Base-by-base conservation (phyloP, 2,329 filamentous ascomycete species). In the Colletotrichum spaethianum region DNA sequence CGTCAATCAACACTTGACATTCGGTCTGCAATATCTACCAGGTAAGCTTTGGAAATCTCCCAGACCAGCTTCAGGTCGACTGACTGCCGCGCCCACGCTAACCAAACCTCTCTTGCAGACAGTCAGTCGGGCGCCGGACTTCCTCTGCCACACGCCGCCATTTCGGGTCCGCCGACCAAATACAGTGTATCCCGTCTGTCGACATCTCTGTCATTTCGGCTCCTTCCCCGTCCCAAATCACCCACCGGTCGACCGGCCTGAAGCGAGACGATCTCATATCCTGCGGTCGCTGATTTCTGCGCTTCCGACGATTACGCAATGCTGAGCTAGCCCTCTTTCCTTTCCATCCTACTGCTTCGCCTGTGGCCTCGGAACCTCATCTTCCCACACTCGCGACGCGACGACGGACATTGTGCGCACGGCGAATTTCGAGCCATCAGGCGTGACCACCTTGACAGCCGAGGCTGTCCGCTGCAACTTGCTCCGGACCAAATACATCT, bases 291-390 rank as follows among this genome's bases (percentile, higher is more conserved):
- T 63, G 9, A 18, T 64, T 71, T 18, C 36, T 23, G 33, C 11
- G 36, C 52, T 55, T 60, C 44, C 23, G 36, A 57, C 38, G 38
- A 60, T 64, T 60, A 55, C 70, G 70, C 65, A 72, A 72, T 72
- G 70, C 59, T 28, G n/a, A 59, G 44, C 65, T 72, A 72, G 65
- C 44, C 46, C 53, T 59, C 23, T 23, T 31, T 23, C 53, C 53
- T n/a, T 52, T 8, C 36, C 57, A 63, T 26, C 57, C 46, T 40
- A 38, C 46, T 57, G 63, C 68, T 68, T 42, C 61, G 68, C 57
- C 56, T 52, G 40, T 23, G 50, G 40, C 31, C 38, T 59, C 65
- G 65, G 65, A 59, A 63, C 52, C 20, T 20, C 65, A 46, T 48
- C 65, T 55, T 63, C 44, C 56, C 57, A 63, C 57, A 53, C 46